Evolutionary conservation across 2,329 filamentous ascomycete species (phyloP), one percentile per base, ranked within the genome.

Genomic region (Aphanocladium album): DNA sequence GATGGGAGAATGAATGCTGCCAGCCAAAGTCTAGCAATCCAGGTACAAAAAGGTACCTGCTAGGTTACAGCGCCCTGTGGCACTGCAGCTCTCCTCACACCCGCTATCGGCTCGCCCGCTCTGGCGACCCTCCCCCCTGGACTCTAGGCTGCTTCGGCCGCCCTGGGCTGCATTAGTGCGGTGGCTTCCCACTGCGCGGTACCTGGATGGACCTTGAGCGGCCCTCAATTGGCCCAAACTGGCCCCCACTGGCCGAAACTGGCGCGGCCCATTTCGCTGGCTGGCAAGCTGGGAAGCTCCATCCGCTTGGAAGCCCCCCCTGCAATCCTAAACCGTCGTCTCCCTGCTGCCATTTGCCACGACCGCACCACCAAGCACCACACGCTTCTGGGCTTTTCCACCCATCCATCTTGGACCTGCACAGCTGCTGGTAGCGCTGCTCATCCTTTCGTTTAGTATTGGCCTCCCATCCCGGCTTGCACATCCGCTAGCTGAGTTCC

Each of bases 251-350:
- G 39, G 25, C 19, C 52, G 3, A 43, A 54, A 41, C 37, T 27
- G 51, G 53, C 19, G n/a, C 27, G 47, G 12, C 47, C 47, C 47
- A 51, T 35, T 51, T 51, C 33, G 46, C 25, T 25, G 21, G 21
- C n/a, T 5, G 9, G 9, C 30, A 5, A 2, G 16, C 47, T 46
- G 43, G 43, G 21, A 46, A 30, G 47, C 47, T 35, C 27, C 27
- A 33, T 30, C n/a, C n/a, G n/a, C n/a, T n/a, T 51, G 47, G 25
- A 43, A 27, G 27, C 35, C 45, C 16, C 45, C 52, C 52, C 39
- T 41, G 52, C 23, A 55, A 55, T 43, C 52, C 37, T 45, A 55
- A 55, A 55, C 52, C 25, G 23, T 55, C 52, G 14, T 50, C 21
- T 25, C 43, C 41, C 21, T 47, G 25, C 41, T 17, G 17, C 53